Evolutionary conservation across 345 rosid species (phyloP).

Genomic region (Boechera stricta): DNA sequence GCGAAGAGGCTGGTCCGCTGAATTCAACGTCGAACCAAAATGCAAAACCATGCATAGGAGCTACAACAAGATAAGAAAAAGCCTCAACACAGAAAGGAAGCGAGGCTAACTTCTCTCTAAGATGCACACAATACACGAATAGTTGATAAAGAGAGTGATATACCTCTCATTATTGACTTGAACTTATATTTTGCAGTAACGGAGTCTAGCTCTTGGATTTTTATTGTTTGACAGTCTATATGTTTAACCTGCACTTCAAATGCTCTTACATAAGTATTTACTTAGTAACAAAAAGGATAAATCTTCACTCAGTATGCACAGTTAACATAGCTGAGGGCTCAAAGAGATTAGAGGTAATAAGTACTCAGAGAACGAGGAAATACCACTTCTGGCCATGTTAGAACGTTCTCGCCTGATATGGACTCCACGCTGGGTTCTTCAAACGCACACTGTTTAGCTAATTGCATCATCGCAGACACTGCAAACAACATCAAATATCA

Average conservation of each 20-base stretch:
- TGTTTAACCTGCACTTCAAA: slow-evolving; percentile 71
- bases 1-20: slow-evolving; percentile 54
- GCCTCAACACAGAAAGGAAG: slow-evolving; percentile 26
- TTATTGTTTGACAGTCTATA: slow-evolving; percentile 79
- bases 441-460: slow-evolving; percentile 95
- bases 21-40: slow-evolving; percentile 99
- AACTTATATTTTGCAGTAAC: slow-evolving; percentile 73
- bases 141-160: slow-evolving; percentile 24
- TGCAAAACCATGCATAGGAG: slow-evolving; percentile 97
- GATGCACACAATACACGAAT: slow-evolving; percentile 6
- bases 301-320: slow-evolving; percentile 10
- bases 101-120: slow-evolving; percentile 24
- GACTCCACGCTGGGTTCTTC: slow-evolving; percentile 98
- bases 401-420: slow-evolving; percentile 80
- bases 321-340: slow-evolving; percentile 9
- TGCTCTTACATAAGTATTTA: slow-evolving; percentile 19
- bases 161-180: slow-evolving; percentile 98
- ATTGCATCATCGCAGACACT: slow-evolving; percentile 98
- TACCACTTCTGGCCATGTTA: slow-evolving; percentile 97
- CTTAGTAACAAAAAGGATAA: slow-evolving; percentile 7
- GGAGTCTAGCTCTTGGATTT: slow-evolving; percentile 82
- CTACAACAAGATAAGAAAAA: slow-evolving; percentile 52
- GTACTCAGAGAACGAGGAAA: slow-evolving; percentile 42
- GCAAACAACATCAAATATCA: slow-evolving; percentile 47
- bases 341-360: slow-evolving; percentile 18